Evolutionary conservation across 371 early-diverging fungal species (phyloP), one percentile per base, ranked within the genome.

Genomic region (Apophysomyces elegans): DNA sequence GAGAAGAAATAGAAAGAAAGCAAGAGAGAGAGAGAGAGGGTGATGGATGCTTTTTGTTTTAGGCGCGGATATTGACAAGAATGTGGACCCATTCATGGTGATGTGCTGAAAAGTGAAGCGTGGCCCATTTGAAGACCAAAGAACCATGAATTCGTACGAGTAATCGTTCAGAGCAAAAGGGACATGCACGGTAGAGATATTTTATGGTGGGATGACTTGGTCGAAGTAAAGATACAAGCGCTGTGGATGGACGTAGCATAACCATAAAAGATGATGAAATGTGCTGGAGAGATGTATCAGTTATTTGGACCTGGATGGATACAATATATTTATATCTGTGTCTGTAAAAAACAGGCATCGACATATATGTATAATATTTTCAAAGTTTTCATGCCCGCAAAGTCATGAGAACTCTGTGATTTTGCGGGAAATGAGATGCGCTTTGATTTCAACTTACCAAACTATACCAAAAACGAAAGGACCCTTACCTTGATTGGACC

Each of bases 61-160:
- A 56, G 21, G 50, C 63, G 39, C 56, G 63, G 56, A 63, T 38
- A 37, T 63, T 63, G 63, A 63, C 63, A 38, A 63, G 56, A 37
- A 56, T 63, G 56, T 63, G 63, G 4, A 63, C 21, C 63, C 63
- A 63, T 41, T 63, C 63, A 37, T 63, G 63, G 14, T 63, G 63
- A 35, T 56, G 63, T 7, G 63, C 63, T 26, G 63, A 63, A 26
- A 63, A 63, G 38, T 63, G 63, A 18, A 56, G 56, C 18, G 50
- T 63, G 18, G 41, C 56, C 63, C 63, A 63, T 41, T 63, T 63
- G 63, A 56, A 56, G 37, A 63, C 63, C 6, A 63, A 37, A 11
- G 63, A 63, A 1, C 63, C 63, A 6, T 63, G 56, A 12, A 63
- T 63, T 13, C 63, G 63, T 7, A 63, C 63, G 12, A 63, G 56